Base-by-base conservation (phyloP, 371 early-diverging fungal species). In the Mortierella sp. region DNA sequence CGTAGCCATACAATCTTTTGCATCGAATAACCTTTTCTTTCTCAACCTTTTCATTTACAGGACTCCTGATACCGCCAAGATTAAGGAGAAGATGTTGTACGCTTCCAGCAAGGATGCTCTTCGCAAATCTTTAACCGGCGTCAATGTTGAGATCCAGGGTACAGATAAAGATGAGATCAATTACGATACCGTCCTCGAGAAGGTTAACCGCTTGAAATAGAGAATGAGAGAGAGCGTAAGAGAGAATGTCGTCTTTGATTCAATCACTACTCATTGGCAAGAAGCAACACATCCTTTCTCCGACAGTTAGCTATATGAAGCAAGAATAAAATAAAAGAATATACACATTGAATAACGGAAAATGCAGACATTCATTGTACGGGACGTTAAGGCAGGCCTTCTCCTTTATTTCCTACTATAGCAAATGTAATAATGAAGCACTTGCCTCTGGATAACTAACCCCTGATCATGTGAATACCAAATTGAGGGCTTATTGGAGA, bases 1-100 rank as follows among this genome's bases (percentile, higher is more conserved):
- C n/a, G n/a, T n/a, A n/a, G n/a, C n/a, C n/a, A n/a, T n/a, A n/a
- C n/a, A n/a, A n/a, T n/a, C n/a, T n/a, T n/a, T n/a, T n/a, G n/a
- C n/a, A n/a, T n/a, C n/a, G n/a, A n/a, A n/a, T n/a, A n/a, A n/a
- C n/a, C n/a, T n/a, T n/a, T n/a, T n/a, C n/a, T n/a, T n/a, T n/a
- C n/a, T n/a, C n/a, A n/a, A n/a, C n/a, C n/a, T n/a, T n/a, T n/a
- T n/a, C n/a, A n/a, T n/a, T 19, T 23, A n/a, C 84, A 95, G 96
- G 96, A 83, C 92, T 28, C 98, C 98, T 28, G 96, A 96, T 75
- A 83, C 70, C 15, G 85, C 96, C 63, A 91, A 87, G 77, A 82
- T 96, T 71, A 92, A 89, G 83, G 65, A 86, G 74, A 96, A 96
- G 91, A 98, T 98, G 98, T 53, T 96, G 76, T 97, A 96, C 87